Evolutionary conservation across 177 flowering plant genomes (phyloP), one percentile per base, ranked within the genome.

Genomic region (Vitis hybrid): DNA sequence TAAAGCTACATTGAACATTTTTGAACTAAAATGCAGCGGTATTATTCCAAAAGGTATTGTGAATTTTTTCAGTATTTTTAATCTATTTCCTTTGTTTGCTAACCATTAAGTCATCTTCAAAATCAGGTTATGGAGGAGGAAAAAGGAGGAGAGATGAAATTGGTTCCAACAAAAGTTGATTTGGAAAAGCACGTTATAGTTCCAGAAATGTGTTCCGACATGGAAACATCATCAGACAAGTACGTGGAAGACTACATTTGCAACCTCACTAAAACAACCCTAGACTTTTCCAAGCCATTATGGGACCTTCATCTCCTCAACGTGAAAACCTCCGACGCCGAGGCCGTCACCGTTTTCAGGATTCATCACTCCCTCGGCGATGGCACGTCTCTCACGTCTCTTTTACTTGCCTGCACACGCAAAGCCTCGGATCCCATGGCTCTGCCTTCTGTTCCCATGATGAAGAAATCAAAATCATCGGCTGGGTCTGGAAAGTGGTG

Each of bases 261-360:
- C 3, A 49, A 69, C 21, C 68, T 76, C 58, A 72, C 64, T 32
- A 76, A 68, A 46, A 52, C 69, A 16, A 18, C 61, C 11, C 52
- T 76, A 9, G 72, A 73, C 64, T 19, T 55, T 16, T 73, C 80
- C 15, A 65, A 73, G 21, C 80, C 80, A 2, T 15, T 77, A 50
- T 77, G 80, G 80, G 80, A 77, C 15, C 16, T 77, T 56, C 77
- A 77, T 56, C 14, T 73, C 14, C 73, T 77, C 12, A 66, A 70
- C 70, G 19, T 77, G 16, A 56, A 59, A 55, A 65, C 74, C 14
- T 16, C 69, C 4, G 27, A 66, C 2, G 67, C 76, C 8, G 62
- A 59, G 32, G 70, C 56, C 2, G 54, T 69, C 9, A 52, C 46
- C 60, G 18, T 76, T 10, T 55, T 76, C 27, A 60, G 65, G 15